Base-by-base conservation (phyloP, 495 filamentous ascomycete genomes). In the Pseudevernia furfuracea region DNA sequence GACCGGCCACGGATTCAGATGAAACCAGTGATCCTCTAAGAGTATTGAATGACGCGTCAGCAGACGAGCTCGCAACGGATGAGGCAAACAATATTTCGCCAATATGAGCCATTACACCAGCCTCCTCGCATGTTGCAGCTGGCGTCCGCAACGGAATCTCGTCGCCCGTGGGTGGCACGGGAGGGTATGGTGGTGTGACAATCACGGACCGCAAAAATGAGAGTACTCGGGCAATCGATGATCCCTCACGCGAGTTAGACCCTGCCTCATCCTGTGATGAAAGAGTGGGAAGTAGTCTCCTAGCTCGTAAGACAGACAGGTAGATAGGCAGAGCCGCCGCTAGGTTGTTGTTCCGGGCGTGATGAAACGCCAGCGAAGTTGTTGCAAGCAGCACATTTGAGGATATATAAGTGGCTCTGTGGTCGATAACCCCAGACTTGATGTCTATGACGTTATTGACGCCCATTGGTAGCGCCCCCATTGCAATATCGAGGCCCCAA, bases 31-130 rank as follows among this genome's bases (percentile, higher is more conserved):
- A 75, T 68, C 19, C 46, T 34, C 12, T 49, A 1, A 52, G 28
- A 7, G 37, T 41, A 4, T 49, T 43, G 14, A 37, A 28, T n/a
- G 43, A 34, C 4, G 30, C 8, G 10, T 59, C 44, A 6, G 61
- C 61, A 3, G 60, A 46, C 11, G 66, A 62, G 36, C 44, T 63
- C n/a, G 48, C 39, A 7, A 73, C 76, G 17, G 81, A 79, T 11
- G 81, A 81, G 2, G 91, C 83, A 77, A 88, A 97, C 57, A 98
- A 75, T 66, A 97, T 92, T 77, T 98, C 94, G 61, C 93, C 95
- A 63, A 98, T 91, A 74, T 96, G 91, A 25, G 88, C 81, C 85
- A 92, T 89, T 5, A 96, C 75, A 9, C 82, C 89, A 5, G 91
- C 91, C 72, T 96, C 90, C 59, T 91, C 88, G 79, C 94, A 96